Evolutionary conservation across 164 flowering plant genomes (phyloP).

Genomic region (Chloranthus sessilifolius): DNA sequence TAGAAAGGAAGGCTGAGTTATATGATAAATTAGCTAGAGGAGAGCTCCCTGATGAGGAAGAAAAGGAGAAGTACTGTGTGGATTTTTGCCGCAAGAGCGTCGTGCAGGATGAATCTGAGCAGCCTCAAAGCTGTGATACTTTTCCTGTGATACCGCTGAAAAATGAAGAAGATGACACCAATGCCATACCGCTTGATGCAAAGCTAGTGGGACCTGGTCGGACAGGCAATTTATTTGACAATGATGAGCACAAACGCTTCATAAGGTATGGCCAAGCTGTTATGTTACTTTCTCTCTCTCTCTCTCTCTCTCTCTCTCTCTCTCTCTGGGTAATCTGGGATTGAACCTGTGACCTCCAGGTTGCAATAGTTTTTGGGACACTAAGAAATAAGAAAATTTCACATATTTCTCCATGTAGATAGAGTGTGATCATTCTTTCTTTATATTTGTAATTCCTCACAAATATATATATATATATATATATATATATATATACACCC

Average conservation of each 20-base stretch:
- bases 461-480: too few species aligned
- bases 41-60: slow-evolving; percentile 93
- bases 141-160: slow-evolving; percentile 16
- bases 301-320: too few species aligned
- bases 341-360: too few species aligned
- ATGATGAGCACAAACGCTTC: slow-evolving; percentile 72
- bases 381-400: too few species aligned
- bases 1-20: slow-evolving; percentile 87
- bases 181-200: slow-evolving; percentile 20
- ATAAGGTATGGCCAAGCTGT: slow-evolving; percentile 50
- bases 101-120: slow-evolving; percentile 36
- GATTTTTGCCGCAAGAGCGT: slow-evolving; percentile 77
- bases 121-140: slow-evolving; percentile 18
- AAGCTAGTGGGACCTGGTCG: slow-evolving; percentile 58
- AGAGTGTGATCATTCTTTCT: too few species aligned
- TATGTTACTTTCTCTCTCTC: too few species aligned
- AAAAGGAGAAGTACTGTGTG: slow-evolving; percentile 88
- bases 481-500: too few species aligned
- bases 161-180: slow-evolving; percentile 31
- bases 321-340: too few species aligned
- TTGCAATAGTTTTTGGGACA: too few species aligned
- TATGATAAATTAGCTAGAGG: slow-evolving; percentile 81
- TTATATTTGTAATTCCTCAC: too few species aligned
- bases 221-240: slow-evolving; percentile 43
- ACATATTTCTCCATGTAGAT: too few species aligned